Evolutionary conservation across 1,139 yeast species (phyloP), one percentile per base, ranked within the genome.

Genomic region (Kodamaea sp.): DNA sequence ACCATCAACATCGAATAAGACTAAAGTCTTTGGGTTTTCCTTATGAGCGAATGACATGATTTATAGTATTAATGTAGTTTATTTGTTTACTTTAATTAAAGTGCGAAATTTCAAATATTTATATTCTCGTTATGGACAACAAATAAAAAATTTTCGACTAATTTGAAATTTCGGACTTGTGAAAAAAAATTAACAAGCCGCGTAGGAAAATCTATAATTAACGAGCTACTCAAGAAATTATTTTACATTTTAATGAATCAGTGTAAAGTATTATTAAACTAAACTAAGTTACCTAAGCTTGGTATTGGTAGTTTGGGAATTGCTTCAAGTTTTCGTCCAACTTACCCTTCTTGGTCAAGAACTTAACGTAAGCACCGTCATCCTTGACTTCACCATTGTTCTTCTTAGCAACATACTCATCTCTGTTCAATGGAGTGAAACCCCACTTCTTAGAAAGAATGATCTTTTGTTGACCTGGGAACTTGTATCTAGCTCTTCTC

Each of bases 391-490:
- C 96, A 79, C 96, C 96, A 67, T 88, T 84, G 72, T 84, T 84
- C 78, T 92, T 89, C 78, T 84, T 87, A 67, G 79, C 83, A 67
- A 89, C 79, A 82, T 92, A 92, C 67, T 92, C 97, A 49, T 79
- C 96, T 79, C 98, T 87, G 94, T 90, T 81, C 69, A 92, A 84
- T 74, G 87, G 87, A 75, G 98, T 92, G 97, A 92, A 92, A 78
- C 98, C 98, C 98, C 98, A 92, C 80, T 94, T 94, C 95, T 92
- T 92, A 58, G 98, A 92, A 75, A 92, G 78, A 65, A 92, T 92
- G 70, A 92, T 92, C 83, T 85, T 92, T 79, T 92, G 98, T 81
- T 92, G 98, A 80, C 98, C 98, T 74, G 98, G 98, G 97, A 92
- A 92, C 90, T 92, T 92, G 87, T 92, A 92, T 81, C 97, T 90